Evolutionary conservation across 2,329 filamentous ascomycete species (phyloP).

Genomic region (Sclerotinia sclerotiorum): DNA sequence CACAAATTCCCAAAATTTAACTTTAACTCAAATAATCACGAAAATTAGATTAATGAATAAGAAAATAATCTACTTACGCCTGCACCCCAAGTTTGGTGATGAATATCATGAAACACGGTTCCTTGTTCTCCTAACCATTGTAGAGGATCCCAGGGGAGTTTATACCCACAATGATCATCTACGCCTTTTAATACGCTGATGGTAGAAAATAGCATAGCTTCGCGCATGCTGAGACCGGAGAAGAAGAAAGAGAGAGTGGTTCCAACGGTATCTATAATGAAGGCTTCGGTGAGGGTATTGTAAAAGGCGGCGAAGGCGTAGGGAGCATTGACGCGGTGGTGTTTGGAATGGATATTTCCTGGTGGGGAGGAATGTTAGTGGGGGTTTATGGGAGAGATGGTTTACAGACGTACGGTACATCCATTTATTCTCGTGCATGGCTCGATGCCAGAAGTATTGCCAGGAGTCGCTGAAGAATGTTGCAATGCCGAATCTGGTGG

Average conservation of each 20-base stretch:
- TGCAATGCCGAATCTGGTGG: constrained; percentile 70
- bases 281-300: constrained; percentile 89
- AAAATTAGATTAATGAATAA: no score
- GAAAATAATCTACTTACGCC: background rate
- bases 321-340: constrained; percentile 91
- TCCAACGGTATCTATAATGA: constrained; percentile 83
- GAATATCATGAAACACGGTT: constrained; percentile 20
- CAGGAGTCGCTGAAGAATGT: constrained; percentile 81
- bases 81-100: constrained; percentile 24
- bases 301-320: constrained; percentile 96
- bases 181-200: constrained; percentile 89
- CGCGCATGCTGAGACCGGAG: constrained; percentile 74
- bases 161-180: constrained; percentile 91
- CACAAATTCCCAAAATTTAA: background rate
- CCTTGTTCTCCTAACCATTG: constrained; percentile 21
- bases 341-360: constrained; percentile 82
- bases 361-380: background rate
- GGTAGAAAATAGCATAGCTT: constrained; percentile 83
- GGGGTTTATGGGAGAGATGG: background rate
- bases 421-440: constrained; percentile 86
- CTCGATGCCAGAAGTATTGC: constrained; percentile 92
- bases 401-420: background rate
- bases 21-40: no score
- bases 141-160: constrained; percentile 79
- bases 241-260: constrained; percentile 79